phyloP scores from a whole-genome alignment of 805 yeast genomes.

The Kodamaea jinghongensis region DNA sequence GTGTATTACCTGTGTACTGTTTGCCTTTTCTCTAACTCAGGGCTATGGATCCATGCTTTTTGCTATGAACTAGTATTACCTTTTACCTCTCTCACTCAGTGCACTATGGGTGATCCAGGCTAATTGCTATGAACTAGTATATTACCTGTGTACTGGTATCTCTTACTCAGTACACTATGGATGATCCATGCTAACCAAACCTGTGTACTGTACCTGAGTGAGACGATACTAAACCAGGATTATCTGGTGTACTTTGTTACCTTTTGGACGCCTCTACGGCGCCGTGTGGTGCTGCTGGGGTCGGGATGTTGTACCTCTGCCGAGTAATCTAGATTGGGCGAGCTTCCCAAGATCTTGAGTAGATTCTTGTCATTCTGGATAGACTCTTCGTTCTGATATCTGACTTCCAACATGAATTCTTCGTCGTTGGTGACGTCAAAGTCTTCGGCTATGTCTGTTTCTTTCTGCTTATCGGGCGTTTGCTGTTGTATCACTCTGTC shows the following conservation, averaged over 20 bases:
- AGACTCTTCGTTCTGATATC: conserved; percentile 23
- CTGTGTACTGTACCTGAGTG: too few species aligned
- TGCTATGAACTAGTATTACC: too few species aligned
- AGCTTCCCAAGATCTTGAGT: conserved; percentile 16
- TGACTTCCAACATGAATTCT: conserved; percentile 20
- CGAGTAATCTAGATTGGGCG: neutral
- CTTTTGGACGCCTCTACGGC: conserved; percentile 7
- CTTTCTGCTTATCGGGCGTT: neutral
- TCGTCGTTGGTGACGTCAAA: conserved; percentile 18
- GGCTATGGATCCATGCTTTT: too few species aligned
- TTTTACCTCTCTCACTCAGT: too few species aligned
- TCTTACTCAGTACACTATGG: too few species aligned
- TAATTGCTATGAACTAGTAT: too few species aligned
- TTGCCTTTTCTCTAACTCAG: too few species aligned
- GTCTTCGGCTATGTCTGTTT: conserved; percentile 2
- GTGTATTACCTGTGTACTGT: too few species aligned
- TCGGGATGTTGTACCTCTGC: neutral
- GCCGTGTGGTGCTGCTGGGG: neutral
- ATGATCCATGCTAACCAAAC: too few species aligned
- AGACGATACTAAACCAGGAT: too few species aligned
- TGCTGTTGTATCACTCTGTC: neutral
- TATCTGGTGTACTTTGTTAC: conserved; percentile 7
- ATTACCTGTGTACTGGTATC: too few species aligned
- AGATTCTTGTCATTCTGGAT: conserved; percentile 17
- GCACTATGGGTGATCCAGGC: too few species aligned